A percentile compares a stretch with the other conserved stretches of the same genome.
phyloP scores from a whole-genome alignment of 1,139 yeast species.

The Barnettozyma hawaiiensis region DNA sequence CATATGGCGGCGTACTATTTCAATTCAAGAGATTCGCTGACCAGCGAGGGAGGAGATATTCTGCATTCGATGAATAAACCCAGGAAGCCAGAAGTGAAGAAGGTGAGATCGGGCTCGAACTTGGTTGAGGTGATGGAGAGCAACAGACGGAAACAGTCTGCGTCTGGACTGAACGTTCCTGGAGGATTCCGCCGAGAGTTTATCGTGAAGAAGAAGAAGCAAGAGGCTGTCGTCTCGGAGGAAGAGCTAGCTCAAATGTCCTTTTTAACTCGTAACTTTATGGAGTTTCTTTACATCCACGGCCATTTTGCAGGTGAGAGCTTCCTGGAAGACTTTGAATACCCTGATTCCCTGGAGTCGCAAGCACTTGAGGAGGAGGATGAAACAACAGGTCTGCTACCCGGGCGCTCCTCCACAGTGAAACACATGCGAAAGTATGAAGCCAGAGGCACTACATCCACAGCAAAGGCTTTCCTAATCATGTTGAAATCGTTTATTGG shows the following conservation, averaged over 20 bases:
- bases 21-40: constrained; percentile 20
- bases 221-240: constrained; percentile 26
- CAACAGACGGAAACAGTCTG: constrained; percentile 28
- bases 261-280: constrained; percentile 59
- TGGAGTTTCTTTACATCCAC: constrained; percentile 67
- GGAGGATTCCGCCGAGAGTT: constrained; percentile 77
- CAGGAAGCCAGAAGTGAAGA: constrained; percentile 23
- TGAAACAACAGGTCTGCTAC: constrained; percentile 50
- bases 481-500: constrained; percentile 71
- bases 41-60: constrained; percentile 63
- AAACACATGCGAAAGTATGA: constrained; percentile 16
- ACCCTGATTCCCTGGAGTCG: constrained; percentile 27
- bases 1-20: constrained; percentile 21
- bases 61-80: constrained; percentile 37
- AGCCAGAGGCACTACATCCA: constrained; percentile 56
- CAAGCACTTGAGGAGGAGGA: constrained; percentile 30
- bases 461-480: constrained; percentile 59
- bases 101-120: constrained; percentile 28
- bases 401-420: no score
- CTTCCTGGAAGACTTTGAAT: constrained; percentile 66
- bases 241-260: constrained; percentile 33
- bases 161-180: constrained; percentile 66
- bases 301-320: constrained; percentile 86
- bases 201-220: constrained; percentile 34
- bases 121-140: constrained; percentile 10